Evolutionary conservation across 169 alveolate genomes (phyloP), one percentile per base, ranked within the genome.

Genomic region (Ichthyophthirius multifiliis): DNA sequence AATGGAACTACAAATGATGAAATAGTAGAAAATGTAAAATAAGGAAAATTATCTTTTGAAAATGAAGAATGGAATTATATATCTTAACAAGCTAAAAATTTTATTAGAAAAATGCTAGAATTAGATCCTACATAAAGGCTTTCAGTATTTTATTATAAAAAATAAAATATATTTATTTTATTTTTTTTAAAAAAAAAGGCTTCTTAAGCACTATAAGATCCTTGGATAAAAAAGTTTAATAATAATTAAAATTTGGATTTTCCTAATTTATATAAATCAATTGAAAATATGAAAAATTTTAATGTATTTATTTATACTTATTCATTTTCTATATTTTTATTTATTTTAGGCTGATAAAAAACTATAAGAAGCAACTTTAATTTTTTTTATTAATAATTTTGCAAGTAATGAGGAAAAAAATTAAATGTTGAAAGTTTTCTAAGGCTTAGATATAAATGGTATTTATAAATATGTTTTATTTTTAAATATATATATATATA

Each of bases 191-290:
- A n/a, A n/a, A n/a, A 4, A 37, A 5, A 94, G 88, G 99, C 99
- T 9, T 89, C 87, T 63, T 96, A 95, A 76, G 98, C 99, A 2
- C 87, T 97, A 73, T 84, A 88, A 39, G 98, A 97, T 76, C 93
- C 93, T 15, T 97, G 99, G 99, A 92, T 97, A 37, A 84, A 78
- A 44, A 93, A 89, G 62, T 88, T 84, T 78, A 86, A 90, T 9
- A 87, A 87, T 91, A 85, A 81, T 44, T 81, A 63, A 79, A 92
- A 77, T 18, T 78, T 76, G 92, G 86, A 80, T 88, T 79, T 79
- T 74, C 95, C 78, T 23, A 88, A 91, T 27, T 86, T 94, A 37
- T 83, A 83, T 1, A 93, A 90, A 23, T 96, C 96, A 15, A 81
- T 94, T 7, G 82, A 91, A 18, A 95, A 93, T 84, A 90, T 95